Evolutionary conservation across 768 basidiomycete species (phyloP).

Genomic region (Macrolepiota albuminosa): DNA sequence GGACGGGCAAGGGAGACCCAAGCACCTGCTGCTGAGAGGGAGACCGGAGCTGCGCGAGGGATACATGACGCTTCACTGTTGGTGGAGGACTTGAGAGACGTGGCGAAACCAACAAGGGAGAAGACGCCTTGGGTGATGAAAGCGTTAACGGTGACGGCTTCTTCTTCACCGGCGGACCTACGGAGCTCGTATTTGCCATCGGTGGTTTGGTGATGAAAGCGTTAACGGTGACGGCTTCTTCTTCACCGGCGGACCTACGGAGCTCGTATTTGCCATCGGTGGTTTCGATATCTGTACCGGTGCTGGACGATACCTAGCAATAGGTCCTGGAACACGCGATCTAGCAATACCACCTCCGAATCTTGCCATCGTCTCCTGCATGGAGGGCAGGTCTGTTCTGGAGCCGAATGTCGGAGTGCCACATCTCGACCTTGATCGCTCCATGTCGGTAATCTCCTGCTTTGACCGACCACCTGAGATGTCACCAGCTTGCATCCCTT

Average conservation of each 20-base stretch:
- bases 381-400: constrained; percentile 38
- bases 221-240: too few species aligned
- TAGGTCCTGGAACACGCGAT: constrained; percentile 2
- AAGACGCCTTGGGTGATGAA: constrained; percentile 17
- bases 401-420: constrained; percentile 64
- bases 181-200: constrained; percentile 13
- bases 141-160: constrained; percentile 30
- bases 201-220: too few species aligned
- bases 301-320: constrained; percentile 5
- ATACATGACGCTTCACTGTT: constrained; percentile 16
- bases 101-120: constrained; percentile 10
- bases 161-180: constrained; percentile 19
- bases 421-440: constrained; percentile 47
- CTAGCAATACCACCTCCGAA: constrained; percentile 27
- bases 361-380: constrained; percentile 38
- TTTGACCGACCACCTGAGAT: constrained; percentile 8
- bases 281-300: constrained; percentile 18
- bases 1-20: constrained; percentile 10
- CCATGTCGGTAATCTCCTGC: constrained; percentile 30
- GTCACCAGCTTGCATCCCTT: not conserved
- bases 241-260: too few species aligned
- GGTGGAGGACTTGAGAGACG: constrained; percentile 13
- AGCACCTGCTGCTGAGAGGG: constrained; percentile 12
- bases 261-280: constrained; percentile 16
- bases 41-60: constrained; percentile 19